Conservation (phyloP, 352 stramenopile species). For the Phytophthora foliorum region DNA sequence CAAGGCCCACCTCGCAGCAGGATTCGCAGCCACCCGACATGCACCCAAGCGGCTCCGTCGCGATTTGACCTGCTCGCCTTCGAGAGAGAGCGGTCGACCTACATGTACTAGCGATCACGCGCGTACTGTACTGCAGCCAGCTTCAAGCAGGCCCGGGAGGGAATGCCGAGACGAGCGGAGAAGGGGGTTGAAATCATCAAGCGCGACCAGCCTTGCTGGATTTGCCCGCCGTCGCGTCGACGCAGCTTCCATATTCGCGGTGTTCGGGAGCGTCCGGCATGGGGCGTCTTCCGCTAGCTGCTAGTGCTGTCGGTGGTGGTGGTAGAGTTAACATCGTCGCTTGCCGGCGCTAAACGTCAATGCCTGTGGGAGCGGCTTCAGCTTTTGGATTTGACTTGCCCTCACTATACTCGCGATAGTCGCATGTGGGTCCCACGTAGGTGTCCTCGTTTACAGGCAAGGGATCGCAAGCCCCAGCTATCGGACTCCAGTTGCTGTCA, state of each 20-base stretch:
- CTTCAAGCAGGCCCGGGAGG: constrained; percentile 40
- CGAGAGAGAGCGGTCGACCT: neutral
- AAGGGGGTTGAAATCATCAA: constrained; percentile 12
- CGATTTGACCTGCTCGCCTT: constrained; percentile 17
- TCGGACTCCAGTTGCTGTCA: constrained; percentile 12
- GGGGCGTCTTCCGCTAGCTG: neutral
- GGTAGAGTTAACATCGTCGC: neutral
- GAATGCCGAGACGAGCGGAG: constrained; percentile 21
- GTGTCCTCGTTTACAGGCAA: constrained; percentile 21
- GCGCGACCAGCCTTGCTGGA: constrained; percentile 29
- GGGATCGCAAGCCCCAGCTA: neutral
- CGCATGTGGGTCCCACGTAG: constrained; percentile 29
- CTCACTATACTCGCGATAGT: constrained; percentile 40
- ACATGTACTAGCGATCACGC: constrained; percentile 2
- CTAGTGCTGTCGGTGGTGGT: neutral
- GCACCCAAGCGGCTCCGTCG: neutral
- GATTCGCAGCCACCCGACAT: constrained; percentile 5
- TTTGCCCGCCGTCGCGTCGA: constrained; percentile 38
- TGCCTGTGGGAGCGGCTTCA: constrained; percentile 21
- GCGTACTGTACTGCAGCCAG: constrained; percentile 19
- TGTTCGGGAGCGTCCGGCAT: neutral
- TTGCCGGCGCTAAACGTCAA: neutral
- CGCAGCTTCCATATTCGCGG: constrained; percentile 31
- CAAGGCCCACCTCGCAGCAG: neutral
- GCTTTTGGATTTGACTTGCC: constrained; percentile 28